Conservation (phyloP, 2,329 filamentous ascomycete genomes). For the Alternaria solani region DNA sequence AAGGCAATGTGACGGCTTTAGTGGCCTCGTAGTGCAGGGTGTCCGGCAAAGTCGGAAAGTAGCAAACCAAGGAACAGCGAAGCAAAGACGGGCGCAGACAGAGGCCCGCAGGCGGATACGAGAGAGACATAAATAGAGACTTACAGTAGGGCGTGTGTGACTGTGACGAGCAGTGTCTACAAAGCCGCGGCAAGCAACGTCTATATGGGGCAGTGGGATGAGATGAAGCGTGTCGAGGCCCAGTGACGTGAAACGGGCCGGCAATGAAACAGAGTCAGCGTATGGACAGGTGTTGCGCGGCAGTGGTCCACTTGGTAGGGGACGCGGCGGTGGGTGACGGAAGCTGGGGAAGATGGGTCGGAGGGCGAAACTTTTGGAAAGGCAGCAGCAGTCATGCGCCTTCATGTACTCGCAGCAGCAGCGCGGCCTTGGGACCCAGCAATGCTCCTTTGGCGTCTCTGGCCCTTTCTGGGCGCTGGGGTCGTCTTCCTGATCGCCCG, state of each 20-base stretch:
- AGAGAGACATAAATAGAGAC: constrained; percentile 12
- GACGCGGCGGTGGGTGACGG: background rate
- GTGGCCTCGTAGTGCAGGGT: constrained; percentile 6
- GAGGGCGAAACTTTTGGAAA: constrained; percentile 28
- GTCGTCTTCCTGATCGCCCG: constrained; percentile 44
- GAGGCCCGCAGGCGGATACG: constrained; percentile 3
- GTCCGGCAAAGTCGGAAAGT: constrained; percentile 10
- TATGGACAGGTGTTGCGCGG: constrained; percentile 20
- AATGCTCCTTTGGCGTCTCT: constrained; percentile 29
- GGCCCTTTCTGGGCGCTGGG: constrained; percentile 41
- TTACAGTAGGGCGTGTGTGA: constrained; percentile 22
- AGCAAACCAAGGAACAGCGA: background rate
- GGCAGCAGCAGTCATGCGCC: constrained; percentile 29
- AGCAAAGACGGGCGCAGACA: background rate
- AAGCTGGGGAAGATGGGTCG: constrained; percentile 5
- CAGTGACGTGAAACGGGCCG: constrained; percentile 31
- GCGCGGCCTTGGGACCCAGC: constrained; percentile 29
- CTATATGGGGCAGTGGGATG: constrained; percentile 16
- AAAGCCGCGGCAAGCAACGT: background rate
- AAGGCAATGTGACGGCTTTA: background rate
- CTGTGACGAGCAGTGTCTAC: constrained; percentile 16
- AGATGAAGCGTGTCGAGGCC: constrained; percentile 7
- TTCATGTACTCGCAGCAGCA: constrained; percentile 27
- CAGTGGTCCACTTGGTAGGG: constrained; percentile 8
- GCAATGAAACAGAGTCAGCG: constrained; percentile 29